Percentiles rank a stretch among this genome's conserved stretches.
Evolutionary conservation across 495 filamentous ascomycete species (phyloP).

Genomic region (Corynascus novoguineensis): DNA sequence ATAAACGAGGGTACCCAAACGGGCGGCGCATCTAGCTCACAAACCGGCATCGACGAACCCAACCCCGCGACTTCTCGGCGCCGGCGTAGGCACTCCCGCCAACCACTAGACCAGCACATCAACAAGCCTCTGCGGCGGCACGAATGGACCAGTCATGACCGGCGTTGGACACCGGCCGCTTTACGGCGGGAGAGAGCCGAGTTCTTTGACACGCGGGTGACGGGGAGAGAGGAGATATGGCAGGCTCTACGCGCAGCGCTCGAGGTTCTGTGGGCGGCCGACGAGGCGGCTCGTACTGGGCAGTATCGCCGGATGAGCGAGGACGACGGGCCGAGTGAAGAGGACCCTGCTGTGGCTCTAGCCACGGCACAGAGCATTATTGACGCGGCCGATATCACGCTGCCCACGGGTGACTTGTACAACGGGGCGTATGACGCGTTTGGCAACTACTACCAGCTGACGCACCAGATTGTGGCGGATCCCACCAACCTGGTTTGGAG

Average conservation of each 20-base stretch:
- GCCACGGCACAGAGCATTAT: conserved; percentile 73
- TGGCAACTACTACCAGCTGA: conserved; percentile 70
- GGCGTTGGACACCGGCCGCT: conserved; percentile 40
- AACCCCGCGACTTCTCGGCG: conserved; percentile 16
- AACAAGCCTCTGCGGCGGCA: conserved; percentile 45
- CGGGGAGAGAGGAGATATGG: conserved; percentile 74
- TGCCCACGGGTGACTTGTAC: conserved; percentile 67
- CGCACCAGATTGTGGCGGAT: conserved; percentile 69
- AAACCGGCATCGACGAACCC: conserved; percentile 21
- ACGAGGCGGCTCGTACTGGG: conserved; percentile 21
- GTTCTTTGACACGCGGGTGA: conserved; percentile 81
- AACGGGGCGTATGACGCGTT: conserved; percentile 73
- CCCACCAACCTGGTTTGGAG: conserved; percentile 61
- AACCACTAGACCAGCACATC: conserved; percentile 40
- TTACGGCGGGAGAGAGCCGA: conserved; percentile 50
- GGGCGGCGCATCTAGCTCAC: conserved; percentile 6
- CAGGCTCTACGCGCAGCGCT: conserved; percentile 60
- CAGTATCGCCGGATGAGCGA: conserved; percentile 21
- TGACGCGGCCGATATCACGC: conserved; percentile 69
- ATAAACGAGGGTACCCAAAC: conserved; percentile 34
- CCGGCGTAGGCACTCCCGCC: conserved; percentile 19
- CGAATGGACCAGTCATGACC: conserved; percentile 44
- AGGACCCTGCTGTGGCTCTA: conserved; percentile 33
- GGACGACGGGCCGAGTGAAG: conserved; percentile 20
- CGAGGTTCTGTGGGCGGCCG: conserved; percentile 53